phyloP scores from a whole-genome alignment of 768 basidiomycete species.

The Galerina marginata region DNA sequence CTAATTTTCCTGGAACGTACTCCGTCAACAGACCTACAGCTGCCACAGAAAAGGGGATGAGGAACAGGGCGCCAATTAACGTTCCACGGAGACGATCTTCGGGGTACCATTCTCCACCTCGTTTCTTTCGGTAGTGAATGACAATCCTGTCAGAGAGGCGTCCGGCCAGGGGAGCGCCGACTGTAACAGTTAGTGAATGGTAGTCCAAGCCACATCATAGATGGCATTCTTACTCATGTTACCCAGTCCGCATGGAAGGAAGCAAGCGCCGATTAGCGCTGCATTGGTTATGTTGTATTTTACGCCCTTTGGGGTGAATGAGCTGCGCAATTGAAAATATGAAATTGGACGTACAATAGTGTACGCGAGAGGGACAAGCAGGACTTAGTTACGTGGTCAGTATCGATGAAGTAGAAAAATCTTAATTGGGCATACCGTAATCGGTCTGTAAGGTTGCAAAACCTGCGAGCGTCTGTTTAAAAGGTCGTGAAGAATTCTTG shows the following conservation, averaged over 20 bases:
- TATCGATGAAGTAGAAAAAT: background rate
- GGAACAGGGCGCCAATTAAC: slow-evolving; percentile 47
- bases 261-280: slow-evolving; percentile 63
- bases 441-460: slow-evolving; percentile 41
- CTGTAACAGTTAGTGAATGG: slow-evolving; percentile 33
- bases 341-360: slow-evolving; percentile 58
- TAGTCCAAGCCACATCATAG: background rate
- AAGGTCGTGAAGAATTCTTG: background rate
- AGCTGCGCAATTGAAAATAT: background rate
- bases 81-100: slow-evolving; percentile 70
- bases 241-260: slow-evolving; percentile 64
- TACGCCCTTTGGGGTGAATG: slow-evolving; percentile 47
- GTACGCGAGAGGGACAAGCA: slow-evolving; percentile 68
- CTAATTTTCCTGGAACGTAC: slow-evolving; percentile 53
- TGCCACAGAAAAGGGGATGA: slow-evolving; percentile 60
- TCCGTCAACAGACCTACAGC: slow-evolving; percentile 52
- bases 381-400: slow-evolving; percentile 32
- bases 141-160: slow-evolving; percentile 61
- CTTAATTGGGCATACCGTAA: slow-evolving; percentile 37
- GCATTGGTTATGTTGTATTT: slow-evolving; percentile 62
- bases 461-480: slow-evolving; percentile 34
- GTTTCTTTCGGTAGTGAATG: slow-evolving; percentile 48
- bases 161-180: slow-evolving; percentile 66
- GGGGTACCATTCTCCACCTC: slow-evolving; percentile 65
- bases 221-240: slow-evolving; percentile 52